Conservation (phyloP, 2,329 filamentous ascomycete species). For the Apiospora sp. region DNA sequence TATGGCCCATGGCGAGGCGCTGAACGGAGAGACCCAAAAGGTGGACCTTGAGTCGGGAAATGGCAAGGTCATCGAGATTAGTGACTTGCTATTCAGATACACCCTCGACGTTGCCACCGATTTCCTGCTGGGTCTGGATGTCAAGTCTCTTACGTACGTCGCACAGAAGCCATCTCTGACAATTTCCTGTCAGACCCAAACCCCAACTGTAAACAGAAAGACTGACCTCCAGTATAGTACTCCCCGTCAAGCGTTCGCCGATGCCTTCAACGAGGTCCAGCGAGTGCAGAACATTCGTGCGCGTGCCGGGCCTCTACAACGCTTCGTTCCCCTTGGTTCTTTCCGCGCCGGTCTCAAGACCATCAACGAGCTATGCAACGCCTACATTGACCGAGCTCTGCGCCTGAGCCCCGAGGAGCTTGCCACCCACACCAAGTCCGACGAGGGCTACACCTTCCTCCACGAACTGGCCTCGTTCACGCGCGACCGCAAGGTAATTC, state of each 20-base stretch:
- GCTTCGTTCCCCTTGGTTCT: constrained; percentile 66
- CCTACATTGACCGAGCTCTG: constrained; percentile 79
- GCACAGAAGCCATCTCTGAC: not conserved
- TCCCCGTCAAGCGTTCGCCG: constrained; percentile 73
- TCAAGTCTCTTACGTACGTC: constrained; percentile 65
- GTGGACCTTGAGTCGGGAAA: constrained; percentile 70
- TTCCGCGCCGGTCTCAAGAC: constrained; percentile 71
- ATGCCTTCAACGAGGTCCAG: constrained; percentile 83
- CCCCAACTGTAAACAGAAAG: not conserved
- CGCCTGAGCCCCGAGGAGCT: constrained; percentile 75
- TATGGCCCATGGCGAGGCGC: constrained; percentile 65
- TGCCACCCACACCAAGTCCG: constrained; percentile 74
- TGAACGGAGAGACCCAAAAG: constrained; percentile 66
- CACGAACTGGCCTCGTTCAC: constrained; percentile 86
- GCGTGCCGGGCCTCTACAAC: constrained; percentile 69
- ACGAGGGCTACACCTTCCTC: constrained; percentile 81
- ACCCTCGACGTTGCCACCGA: constrained; percentile 88
- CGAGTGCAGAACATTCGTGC: constrained; percentile 73
- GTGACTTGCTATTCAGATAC: constrained; percentile 82
- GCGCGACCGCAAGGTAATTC: constrained; percentile 73
- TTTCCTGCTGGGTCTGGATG: constrained; percentile 82
- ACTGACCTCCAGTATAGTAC: constrained; percentile 48
- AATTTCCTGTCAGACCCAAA: not conserved
- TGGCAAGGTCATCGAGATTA: constrained; percentile 72
- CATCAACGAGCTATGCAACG: constrained; percentile 79